These are phyloP conservation scores for Penicillium macrosclerotiorum DNA, from an alignment of 495 filamentous ascomycete genomes.

Conservation along the genomic window DNA sequence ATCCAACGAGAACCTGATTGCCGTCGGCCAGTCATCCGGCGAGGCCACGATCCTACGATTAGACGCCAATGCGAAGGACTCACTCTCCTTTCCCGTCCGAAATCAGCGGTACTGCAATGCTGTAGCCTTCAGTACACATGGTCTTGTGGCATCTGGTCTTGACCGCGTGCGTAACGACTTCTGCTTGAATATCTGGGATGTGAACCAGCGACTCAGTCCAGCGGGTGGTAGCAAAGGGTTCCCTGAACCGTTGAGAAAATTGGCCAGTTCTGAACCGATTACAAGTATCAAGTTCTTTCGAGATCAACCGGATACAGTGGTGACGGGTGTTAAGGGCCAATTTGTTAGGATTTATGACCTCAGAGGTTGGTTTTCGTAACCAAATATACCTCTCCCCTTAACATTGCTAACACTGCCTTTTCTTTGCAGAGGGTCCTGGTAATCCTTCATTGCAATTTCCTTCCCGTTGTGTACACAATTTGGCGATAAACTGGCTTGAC, in stretches of 20 bases:
- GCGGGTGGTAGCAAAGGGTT: conserved; percentile 36
- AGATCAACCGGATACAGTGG: conserved; percentile 76
- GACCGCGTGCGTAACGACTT: conserved; percentile 91
- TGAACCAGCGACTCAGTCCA: conserved; percentile 59
- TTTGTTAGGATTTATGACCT: conserved; percentile 89
- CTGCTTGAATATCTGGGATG: conserved; percentile 92
- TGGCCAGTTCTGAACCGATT: conserved; percentile 82
- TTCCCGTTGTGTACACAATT: conserved; percentile 83
- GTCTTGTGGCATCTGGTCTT: conserved; percentile 79
- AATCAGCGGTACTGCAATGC: conserved; percentile 88
- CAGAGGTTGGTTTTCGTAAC: conserved; percentile 57
- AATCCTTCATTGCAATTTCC: conserved; percentile 62
- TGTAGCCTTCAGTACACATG: conserved; percentile 78
- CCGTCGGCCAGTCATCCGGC: conserved; percentile 80
- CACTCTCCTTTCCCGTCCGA: conserved; percentile 73
- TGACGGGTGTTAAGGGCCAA: conserved; percentile 81
- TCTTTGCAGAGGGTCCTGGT: conserved; percentile 44
- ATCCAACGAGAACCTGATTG: conserved; percentile 70
- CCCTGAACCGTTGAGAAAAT: conserved; percentile 63
- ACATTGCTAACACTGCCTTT: conserved; percentile 5
- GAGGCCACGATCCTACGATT: conserved; percentile 80
- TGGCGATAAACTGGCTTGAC: conserved; percentile 85
- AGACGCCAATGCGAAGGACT: conserved; percentile 60
- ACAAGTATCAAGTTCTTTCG: conserved; percentile 90
- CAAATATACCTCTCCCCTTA: neutral